Base-by-base conservation (phyloP, 1,139 yeast species). In the Taphrina deformans region DNA sequence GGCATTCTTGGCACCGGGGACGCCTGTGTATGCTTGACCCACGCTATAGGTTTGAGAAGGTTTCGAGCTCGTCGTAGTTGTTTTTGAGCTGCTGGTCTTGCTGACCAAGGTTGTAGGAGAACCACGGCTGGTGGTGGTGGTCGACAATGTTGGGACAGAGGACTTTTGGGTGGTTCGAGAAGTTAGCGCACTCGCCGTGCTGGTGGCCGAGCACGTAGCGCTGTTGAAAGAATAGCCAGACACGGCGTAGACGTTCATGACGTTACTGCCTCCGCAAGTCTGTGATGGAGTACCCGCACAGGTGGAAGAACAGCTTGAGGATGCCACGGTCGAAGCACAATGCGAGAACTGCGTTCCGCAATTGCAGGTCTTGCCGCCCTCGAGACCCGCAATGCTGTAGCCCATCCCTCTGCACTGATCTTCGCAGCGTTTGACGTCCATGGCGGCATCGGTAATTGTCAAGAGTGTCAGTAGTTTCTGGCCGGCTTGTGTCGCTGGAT, bases 1-100 rank as follows among this genome's bases (percentile, higher is more conserved):
- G 23, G 55, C 59, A 18, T 35, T 40, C 27, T 41, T 23, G 21
- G 63, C 63, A 12, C 48, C 56, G 12, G 50, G 46, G 2, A 59
- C 63, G 21, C 56, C 50, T 12, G 50, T 50, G 51, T 59, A 59
- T 12, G 55, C 21, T 6, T 33, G 23, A 14, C 35, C 38, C 6
- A 48, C 48, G 7, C 27, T 44, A 9, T 44, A 44, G 7, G 24
- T 21, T 2, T n/a, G n/a, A 3, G 41, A 38, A n/a, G 27, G 10
- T 6, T 2, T 18, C 10, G 35, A 14, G 18, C 18, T 38, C 1
- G 7, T 38, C 33, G 33, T 29, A 29, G 9, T 29, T 29, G 6
- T 29, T 29, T 6, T 6, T 12, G 41, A 38, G 35, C 35, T 31
- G 14, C 35, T 31, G 14, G 35, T 2, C 14, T 14, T 31, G 35